phyloP scores from a whole-genome alignment of 163 green algal genomes.

The Scenedesmus sp. region DNA sequence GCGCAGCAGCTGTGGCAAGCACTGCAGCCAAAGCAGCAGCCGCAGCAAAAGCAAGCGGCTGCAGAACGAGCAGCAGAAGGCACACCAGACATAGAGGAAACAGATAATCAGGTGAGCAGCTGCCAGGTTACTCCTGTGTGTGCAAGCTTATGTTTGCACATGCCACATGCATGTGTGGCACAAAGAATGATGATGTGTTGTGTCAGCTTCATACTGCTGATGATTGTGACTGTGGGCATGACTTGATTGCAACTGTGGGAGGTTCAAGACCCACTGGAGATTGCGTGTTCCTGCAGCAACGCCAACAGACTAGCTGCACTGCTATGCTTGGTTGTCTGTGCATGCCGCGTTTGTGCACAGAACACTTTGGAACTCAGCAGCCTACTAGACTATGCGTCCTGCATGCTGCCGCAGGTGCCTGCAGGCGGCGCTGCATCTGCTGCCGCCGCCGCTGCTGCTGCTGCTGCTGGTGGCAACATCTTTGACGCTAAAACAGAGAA shows the following conservation, averaged over 20 bases:
- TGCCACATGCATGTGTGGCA: too few relatives aligned
- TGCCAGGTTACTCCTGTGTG: neutral
- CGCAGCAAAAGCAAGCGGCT: neutral
- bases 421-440: neutral
- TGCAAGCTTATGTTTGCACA: too few relatives aligned
- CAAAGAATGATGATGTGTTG: too few relatives aligned
- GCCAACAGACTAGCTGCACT: neutral
- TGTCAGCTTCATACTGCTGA: too few relatives aligned
- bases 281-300: too few relatives aligned
- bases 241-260: neutral
- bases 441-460: neutral
- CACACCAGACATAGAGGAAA: neutral
- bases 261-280: too few relatives aligned
- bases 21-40: neutral
- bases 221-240: too few relatives aligned
- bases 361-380: too few relatives aligned
- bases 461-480: slow-evolving; percentile 24
- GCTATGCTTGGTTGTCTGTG: neutral
- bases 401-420: neutral
- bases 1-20: slow-evolving; percentile 20
- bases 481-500: slow-evolving; percentile 89
- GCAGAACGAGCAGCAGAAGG: neutral
- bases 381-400: neutral
- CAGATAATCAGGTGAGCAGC: neutral
- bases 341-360: neutral